These are phyloP conservation scores for Fusarium graminum DNA, from an alignment of 2,329 filamentous ascomycete species.

Conservation along the genomic window DNA sequence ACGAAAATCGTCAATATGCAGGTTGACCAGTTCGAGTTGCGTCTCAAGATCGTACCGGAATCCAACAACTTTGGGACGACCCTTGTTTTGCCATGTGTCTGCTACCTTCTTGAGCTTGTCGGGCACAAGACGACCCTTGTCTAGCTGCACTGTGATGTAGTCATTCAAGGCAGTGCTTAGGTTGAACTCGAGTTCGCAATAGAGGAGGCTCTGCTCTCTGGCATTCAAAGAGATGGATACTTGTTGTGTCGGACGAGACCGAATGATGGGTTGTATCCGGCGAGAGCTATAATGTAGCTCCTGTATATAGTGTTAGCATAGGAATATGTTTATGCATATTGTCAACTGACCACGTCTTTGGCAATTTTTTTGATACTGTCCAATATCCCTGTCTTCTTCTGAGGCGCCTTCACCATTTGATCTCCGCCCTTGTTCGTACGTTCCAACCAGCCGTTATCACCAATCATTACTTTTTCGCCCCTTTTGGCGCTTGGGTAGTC, in stretches of 20 bases:
- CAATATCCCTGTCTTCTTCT: constrained; percentile 59
- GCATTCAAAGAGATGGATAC: constrained; percentile 65
- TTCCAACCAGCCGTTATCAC: constrained; percentile 69
- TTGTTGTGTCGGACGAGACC: constrained; percentile 49
- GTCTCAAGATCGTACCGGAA: constrained; percentile 73
- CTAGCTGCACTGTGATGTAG: constrained; percentile 66
- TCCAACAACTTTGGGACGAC: constrained; percentile 66
- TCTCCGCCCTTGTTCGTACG: constrained; percentile 51
- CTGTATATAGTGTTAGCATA: constrained; percentile 41
- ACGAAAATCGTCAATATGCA: constrained; percentile 65
- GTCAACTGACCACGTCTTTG: constrained; percentile 63
- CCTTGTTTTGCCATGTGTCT: constrained; percentile 65
- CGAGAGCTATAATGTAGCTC: constrained; percentile 56
- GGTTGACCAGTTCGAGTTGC: constrained; percentile 66
- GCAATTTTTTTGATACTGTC: constrained; percentile 66
- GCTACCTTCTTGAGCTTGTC: constrained; percentile 65
- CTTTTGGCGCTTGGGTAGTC: constrained; percentile 56
- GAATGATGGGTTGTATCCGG: constrained; percentile 50
- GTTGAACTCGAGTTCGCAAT: constrained; percentile 70
- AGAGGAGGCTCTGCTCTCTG: constrained; percentile 69
- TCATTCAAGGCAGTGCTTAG: constrained; percentile 64
- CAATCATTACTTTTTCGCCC: constrained; percentile 66
- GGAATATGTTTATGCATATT: not conserved
- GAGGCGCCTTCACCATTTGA: constrained; percentile 46
- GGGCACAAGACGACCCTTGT: constrained; percentile 66